phyloP scores from a whole-genome alignment of 169 alveolate genomes.

The Eimeria maxima region DNA sequence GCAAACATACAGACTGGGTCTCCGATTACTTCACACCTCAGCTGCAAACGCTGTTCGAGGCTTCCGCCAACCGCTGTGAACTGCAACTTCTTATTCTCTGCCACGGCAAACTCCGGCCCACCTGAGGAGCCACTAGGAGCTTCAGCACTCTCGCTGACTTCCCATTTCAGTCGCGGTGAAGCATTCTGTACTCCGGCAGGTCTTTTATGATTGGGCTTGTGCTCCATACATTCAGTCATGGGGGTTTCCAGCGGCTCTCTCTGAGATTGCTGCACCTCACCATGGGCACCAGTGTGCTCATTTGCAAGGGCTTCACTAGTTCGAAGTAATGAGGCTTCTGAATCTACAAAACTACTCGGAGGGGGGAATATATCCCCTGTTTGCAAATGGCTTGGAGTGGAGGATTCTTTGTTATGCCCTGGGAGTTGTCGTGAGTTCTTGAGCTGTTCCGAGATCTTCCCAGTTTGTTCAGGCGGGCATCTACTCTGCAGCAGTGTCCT shows the following conservation, averaged over 20 bases:
- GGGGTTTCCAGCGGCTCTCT: background rate
- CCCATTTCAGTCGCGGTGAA: conserved; percentile 48
- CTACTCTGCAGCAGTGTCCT: background rate
- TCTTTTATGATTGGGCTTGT: background rate
- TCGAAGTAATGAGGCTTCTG: background rate
- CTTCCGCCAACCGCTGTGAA: conserved; percentile 69
- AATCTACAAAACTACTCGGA: background rate
- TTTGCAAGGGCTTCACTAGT: background rate
- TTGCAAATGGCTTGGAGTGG: background rate
- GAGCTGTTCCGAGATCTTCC: background rate
- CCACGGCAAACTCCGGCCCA: background rate
- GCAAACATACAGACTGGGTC: background rate
- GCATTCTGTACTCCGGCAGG: background rate
- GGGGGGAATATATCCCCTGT: background rate
- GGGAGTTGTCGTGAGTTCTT: background rate
- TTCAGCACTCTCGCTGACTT: conserved; percentile 1
- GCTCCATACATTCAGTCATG: background rate
- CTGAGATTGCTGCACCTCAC: background rate
- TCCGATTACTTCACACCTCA: conserved; percentile 63
- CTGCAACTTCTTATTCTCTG: conserved; percentile 15
- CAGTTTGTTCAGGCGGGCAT: background rate
- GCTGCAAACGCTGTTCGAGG: conserved; percentile 59
- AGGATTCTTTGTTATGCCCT: background rate
- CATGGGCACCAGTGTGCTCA: background rate
- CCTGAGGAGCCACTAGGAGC: conserved; percentile 7